A percentile compares a stretch with the other conserved stretches of the same genome.
Conservation (phyloP, 371 early-diverging fungal genomes). For the Mucor piriformis region DNA sequence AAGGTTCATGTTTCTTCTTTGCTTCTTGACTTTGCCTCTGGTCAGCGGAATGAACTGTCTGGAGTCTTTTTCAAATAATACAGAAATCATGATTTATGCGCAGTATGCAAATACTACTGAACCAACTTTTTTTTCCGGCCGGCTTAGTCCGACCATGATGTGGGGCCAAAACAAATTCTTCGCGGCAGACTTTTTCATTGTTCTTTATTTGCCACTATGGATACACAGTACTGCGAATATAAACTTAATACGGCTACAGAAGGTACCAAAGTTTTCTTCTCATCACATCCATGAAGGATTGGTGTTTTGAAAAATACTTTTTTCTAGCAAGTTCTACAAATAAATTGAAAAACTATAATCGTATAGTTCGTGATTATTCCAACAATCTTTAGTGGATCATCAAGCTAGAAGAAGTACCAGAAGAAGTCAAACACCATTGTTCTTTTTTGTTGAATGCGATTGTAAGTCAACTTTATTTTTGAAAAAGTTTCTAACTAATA, state of each 20-base stretch:
- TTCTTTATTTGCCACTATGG: slow-evolving; percentile 2
- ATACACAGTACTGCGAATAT: not conserved
- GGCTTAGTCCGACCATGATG: too few species aligned
- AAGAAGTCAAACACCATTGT: slow-evolving; percentile 1
- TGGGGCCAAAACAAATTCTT: not conserved
- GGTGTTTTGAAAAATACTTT: slow-evolving; percentile 5
- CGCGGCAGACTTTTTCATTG: slow-evolving; percentile 2
- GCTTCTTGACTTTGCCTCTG: too few species aligned
- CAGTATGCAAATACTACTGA: not conserved
- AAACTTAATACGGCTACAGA: not conserved
- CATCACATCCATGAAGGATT: slow-evolving; percentile 6
- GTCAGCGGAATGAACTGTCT: too few species aligned
- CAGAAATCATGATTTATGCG: not conserved
- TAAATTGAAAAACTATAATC: slow-evolving; percentile 10
- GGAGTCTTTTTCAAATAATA: too few species aligned
- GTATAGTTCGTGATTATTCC: slow-evolving; percentile 2
- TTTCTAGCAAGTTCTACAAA: not conserved
- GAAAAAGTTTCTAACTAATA: not conserved
- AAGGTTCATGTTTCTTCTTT: too few species aligned
- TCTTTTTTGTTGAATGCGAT: slow-evolving; percentile 7
- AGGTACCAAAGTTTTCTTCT: slow-evolving; percentile 1
- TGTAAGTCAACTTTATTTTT: slow-evolving; percentile 3
- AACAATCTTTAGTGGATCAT: slow-evolving; percentile 7
- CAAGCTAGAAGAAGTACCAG: slow-evolving; percentile 2
- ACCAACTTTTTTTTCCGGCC: too few species aligned